Evolutionary conservation across 805 yeast species (phyloP), one percentile per base, ranked within the genome.

Genomic region (Clavispora carvajalis): DNA sequence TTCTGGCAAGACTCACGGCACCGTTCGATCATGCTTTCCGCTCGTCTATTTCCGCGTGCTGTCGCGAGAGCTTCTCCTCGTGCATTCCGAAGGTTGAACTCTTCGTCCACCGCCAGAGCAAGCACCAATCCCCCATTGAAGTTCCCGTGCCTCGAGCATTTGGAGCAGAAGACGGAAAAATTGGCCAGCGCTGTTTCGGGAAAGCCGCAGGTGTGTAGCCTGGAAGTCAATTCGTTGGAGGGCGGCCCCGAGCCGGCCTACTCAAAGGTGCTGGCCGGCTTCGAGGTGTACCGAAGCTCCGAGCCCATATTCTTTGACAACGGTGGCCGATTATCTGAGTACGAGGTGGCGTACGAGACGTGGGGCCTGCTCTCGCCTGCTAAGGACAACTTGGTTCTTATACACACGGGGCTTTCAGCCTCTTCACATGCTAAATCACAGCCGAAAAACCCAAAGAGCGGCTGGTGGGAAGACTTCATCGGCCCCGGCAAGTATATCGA

Each of bases 391-490:
- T 85, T 89, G 10, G 76, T 90, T 16, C 67, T 90, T 26, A 63
- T 90, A 8, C 96, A 90, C 54, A 90, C 97, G 0, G 97, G 97
- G 0, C 71, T 90, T 15, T 85, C 95, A 0, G 96, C 96, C 0
- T 85, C 95, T 0, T 86, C 96, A 2, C 97, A 90, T 65, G 97
- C 96, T 8, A 84, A 78, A 53, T 85, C 95, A 3, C 93, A 85
- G 44, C 65, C 69, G 0, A 67, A 74, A 22, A 89, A 89, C 58
- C 59, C 76, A 5, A 75, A 76, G 46, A 78, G 80, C 5, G 97
- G 97, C 12, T 90, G 97, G 97, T 90, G 97, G 97, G 96, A 90
- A 57, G 74, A 79, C 43, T 89, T 89, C 62, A 87, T 90, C 38
- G 97, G 97, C 0, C 86, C 95, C 1, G 89, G 82, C 1, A 71